A percentile compares a stretch with the other conserved stretches of the same genome.
Conservation (phyloP, 2,329 filamentous ascomycete species). For the Aureobasidium pullulans region DNA sequence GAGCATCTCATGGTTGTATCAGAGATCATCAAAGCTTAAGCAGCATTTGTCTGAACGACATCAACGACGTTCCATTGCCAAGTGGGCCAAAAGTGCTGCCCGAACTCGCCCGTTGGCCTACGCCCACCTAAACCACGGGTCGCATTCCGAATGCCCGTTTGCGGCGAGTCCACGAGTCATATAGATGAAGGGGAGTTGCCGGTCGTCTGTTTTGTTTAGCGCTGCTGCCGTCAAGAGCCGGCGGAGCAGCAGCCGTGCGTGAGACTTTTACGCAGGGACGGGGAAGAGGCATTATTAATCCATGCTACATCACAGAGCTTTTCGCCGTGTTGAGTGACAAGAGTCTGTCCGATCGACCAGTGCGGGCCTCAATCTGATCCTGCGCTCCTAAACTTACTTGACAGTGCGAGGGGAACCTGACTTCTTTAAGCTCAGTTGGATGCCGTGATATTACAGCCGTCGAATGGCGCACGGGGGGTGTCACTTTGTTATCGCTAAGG, state of each 20-base stretch:
- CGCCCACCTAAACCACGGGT: not conserved
- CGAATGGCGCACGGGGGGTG: constrained; percentile 3
- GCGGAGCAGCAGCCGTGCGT: not conserved
- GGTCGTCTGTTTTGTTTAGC: not conserved
- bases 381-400: constrained; percentile 4
- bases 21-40: not conserved
- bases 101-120: not conserved
- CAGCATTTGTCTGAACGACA: not conserved
- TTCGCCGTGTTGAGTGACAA: not conserved
- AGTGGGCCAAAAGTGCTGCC: not conserved
- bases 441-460: constrained; percentile 8
- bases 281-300: constrained; percentile 1
- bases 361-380: constrained; percentile 6
- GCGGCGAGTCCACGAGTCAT: constrained; percentile 6
- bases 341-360: constrained; percentile 6
- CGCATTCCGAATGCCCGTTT: not conserved
- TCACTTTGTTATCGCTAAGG: constrained; percentile 6
- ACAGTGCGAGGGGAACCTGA: constrained; percentile 6
- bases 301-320: not conserved
- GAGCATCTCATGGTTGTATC: not conserved
- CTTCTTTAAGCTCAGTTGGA: constrained; percentile 7
- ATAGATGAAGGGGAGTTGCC: not conserved
- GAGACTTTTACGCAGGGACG: not conserved
- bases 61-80: not conserved
- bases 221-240: constrained; percentile 3